These are phyloP conservation scores for Ophiocordyceps australis DNA, from an alignment of 2,329 filamentous ascomycete species.

Conservation along the genomic window DNA sequence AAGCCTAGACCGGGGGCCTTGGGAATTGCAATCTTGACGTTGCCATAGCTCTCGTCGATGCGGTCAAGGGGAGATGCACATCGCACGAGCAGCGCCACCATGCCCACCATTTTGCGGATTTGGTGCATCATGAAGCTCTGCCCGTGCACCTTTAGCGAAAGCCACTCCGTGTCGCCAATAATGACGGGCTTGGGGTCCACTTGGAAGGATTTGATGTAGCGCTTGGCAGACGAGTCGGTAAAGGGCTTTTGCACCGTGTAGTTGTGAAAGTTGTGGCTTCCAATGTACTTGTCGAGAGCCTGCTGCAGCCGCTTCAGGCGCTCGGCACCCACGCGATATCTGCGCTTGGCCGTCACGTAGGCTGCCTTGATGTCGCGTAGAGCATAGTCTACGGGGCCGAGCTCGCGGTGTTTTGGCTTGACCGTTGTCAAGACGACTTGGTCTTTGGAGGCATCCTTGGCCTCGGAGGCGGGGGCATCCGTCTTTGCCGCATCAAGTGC, in stretches of 20 bases:
- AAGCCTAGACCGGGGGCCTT: constrained; percentile 85
- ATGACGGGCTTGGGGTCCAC: constrained; percentile 60
- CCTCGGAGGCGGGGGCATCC: constrained; percentile 2
- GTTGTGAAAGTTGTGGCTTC: constrained; percentile 90
- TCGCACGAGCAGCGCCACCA: constrained; percentile 70
- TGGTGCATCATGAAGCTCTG: constrained; percentile 99
- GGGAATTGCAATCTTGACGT: constrained; percentile 65
- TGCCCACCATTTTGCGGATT: constrained; percentile 96
- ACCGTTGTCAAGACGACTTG: constrained; percentile 10
- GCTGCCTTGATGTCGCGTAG: constrained; percentile 62
- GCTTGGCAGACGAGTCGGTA: constrained; percentile 68
- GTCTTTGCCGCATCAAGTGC: constrained; percentile 7
- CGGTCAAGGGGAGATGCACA: constrained; percentile 59
- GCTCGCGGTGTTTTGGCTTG: constrained; percentile 21
- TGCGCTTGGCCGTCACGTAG: constrained; percentile 66
- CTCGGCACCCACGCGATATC: constrained; percentile 58
- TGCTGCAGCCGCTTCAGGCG: constrained; percentile 62
- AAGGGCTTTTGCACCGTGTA: constrained; percentile 83
- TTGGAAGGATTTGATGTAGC: constrained; percentile 83
- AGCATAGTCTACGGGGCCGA: constrained; percentile 39
- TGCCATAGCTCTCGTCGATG: constrained; percentile 56
- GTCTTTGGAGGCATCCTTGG: constrained; percentile 6
- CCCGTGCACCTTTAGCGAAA: constrained; percentile 88
- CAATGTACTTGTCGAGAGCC: constrained; percentile 56
- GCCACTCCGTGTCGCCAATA: constrained; percentile 86